Percentiles rank a stretch among this genome's conserved stretches.
phyloP scores from a whole-genome alignment of 805 yeast species.

The Candida adriatica region DNA sequence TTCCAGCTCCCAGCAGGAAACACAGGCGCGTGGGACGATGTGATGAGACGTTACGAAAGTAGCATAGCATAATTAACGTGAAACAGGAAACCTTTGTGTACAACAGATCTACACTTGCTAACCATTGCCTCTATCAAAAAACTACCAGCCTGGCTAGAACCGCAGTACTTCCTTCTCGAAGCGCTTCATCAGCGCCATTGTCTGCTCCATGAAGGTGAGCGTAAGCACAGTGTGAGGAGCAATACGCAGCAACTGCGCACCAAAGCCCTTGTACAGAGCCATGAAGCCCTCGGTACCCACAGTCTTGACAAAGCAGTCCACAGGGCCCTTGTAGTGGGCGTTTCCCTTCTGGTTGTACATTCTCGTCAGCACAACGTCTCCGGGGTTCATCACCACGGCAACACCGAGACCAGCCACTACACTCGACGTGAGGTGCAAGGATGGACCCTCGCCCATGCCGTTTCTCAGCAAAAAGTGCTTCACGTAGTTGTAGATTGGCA shows the following conservation, averaged over 20 bases:
- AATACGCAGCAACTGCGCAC: constrained; percentile 85
- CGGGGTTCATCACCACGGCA: constrained; percentile 93
- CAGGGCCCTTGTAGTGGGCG: constrained; percentile 67
- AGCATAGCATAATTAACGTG: too few relatives aligned
- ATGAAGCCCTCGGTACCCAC: constrained; percentile 72
- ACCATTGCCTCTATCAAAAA: too few relatives aligned
- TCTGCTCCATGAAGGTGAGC: constrained; percentile 92
- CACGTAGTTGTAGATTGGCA: constrained; percentile 81
- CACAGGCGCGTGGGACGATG: constrained; percentile 5
- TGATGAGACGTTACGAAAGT: constrained; percentile 1
- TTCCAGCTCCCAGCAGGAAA: constrained; percentile 8
- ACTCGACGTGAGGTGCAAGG: constrained; percentile 65
- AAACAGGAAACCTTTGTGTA: too few relatives aligned
- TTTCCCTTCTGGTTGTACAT: constrained; percentile 92
- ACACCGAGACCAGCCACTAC: constrained; percentile 87
- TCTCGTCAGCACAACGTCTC: constrained; percentile 93
- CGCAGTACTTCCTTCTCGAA: constrained; percentile 22
- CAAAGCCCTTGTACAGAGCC: constrained; percentile 92
- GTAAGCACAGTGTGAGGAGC: constrained; percentile 93
- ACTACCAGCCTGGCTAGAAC: too few relatives aligned
- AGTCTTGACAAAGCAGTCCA: constrained; percentile 86
- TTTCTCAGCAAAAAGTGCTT: constrained; percentile 54
- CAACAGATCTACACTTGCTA: too few relatives aligned
- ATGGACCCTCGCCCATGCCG: constrained; percentile 53
- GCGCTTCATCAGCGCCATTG: constrained; percentile 55